phyloP scores from a whole-genome alignment of 2,329 filamentous ascomycete species.

The Ceratocystis colombiana region DNA sequence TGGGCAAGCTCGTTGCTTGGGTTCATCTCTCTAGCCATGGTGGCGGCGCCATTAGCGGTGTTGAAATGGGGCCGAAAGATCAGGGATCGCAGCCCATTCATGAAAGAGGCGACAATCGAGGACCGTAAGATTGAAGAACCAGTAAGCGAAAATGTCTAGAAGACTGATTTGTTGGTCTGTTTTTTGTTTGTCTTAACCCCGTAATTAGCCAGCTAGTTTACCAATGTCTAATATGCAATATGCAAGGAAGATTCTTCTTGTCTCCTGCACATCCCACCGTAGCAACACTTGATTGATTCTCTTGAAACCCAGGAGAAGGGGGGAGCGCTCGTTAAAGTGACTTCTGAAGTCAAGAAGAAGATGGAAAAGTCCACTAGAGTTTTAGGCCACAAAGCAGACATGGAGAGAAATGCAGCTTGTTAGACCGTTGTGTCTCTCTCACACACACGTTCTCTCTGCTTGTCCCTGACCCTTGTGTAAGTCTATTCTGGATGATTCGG shows the following conservation, averaged over 20 bases:
- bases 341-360: background rate
- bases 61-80: conserved; percentile 23
- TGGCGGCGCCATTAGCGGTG: conserved; percentile 22
- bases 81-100: conserved; percentile 24
- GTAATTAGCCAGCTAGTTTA: conserved; percentile 4
- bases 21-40: conserved; percentile 24
- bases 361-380: background rate
- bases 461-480: no score
- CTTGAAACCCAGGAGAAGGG: background rate
- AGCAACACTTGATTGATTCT: background rate
- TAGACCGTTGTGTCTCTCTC: no score
- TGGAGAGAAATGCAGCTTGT: no score
- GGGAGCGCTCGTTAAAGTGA: background rate
- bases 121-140: conserved; percentile 5
- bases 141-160: conserved; percentile 9
- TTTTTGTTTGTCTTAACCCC: background rate
- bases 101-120: conserved; percentile 22
- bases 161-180: background rate
- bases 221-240: no score
- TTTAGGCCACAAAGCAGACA: background rate
- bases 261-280: background rate
- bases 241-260: background rate
- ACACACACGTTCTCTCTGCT: no score
- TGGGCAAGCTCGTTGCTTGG: conserved; percentile 25
- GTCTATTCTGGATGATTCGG: no score